These are phyloP conservation scores for Nicotiana benthamiana DNA, from an alignment of 257 asterid genomes.

Conservation along the genomic window DNA sequence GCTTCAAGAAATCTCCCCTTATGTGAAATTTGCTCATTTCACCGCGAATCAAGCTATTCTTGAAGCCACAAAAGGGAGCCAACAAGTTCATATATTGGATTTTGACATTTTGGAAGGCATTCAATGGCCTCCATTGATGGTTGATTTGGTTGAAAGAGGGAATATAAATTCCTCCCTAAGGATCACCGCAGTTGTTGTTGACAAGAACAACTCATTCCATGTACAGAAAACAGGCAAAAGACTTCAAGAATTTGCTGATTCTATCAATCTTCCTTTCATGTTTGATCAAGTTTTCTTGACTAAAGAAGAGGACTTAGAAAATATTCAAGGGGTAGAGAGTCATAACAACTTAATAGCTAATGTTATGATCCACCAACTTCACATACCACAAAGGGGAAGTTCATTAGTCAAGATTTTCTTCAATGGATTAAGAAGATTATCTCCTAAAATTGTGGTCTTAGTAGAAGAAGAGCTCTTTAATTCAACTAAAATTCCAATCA, in stretches of 20 bases:
- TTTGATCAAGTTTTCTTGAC: slow-evolving; percentile 23
- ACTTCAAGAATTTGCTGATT: slow-evolving; percentile 31
- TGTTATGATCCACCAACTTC: slow-evolving; percentile 35
- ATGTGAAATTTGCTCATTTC: slow-evolving; percentile 35
- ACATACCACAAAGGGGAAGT: slow-evolving; percentile 22
- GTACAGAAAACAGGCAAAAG: slow-evolving; percentile 19
- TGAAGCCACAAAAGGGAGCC: slow-evolving; percentile 22
- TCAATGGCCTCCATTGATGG: slow-evolving; percentile 42
- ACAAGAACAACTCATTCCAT: not conserved
- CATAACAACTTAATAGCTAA: slow-evolving; percentile 20
- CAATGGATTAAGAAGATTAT: slow-evolving; percentile 23
- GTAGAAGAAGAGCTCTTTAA: slow-evolving; percentile 32
- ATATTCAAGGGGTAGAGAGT: not conserved
- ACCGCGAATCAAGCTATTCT: slow-evolving; percentile 40
- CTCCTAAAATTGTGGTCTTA: slow-evolving; percentile 24
- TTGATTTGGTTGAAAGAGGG: slow-evolving; percentile 19
- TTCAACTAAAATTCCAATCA: slow-evolving; percentile 5
- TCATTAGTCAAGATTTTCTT: slow-evolving; percentile 21
- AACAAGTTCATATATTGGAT: slow-evolving; percentile 30
- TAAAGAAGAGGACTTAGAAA: slow-evolving; percentile 19
- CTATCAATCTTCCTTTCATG: slow-evolving; percentile 24
- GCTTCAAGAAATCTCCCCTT: slow-evolving; percentile 34
- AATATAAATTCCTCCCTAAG: slow-evolving; percentile 22
- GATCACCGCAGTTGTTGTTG: slow-evolving; percentile 23
- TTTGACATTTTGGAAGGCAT: slow-evolving; percentile 38